These are phyloP conservation scores for Hyphopichia buzzinii DNA, from an alignment of 1,139 yeast species.

Conservation along the genomic window DNA sequence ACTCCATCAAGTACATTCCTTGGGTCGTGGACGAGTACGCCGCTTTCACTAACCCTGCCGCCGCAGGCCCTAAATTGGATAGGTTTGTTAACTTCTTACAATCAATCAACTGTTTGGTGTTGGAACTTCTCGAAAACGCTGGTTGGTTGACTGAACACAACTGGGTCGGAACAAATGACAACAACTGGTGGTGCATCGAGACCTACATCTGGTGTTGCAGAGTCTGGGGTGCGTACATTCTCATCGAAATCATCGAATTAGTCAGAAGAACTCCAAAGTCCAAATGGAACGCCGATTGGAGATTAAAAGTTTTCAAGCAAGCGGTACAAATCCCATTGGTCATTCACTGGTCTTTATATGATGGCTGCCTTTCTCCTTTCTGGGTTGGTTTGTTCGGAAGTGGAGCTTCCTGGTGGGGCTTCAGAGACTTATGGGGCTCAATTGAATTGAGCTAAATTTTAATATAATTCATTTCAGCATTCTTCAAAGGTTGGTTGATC, in stretches of 20 bases:
- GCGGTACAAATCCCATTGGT: conserved; percentile 54
- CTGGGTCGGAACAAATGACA: conserved; percentile 48
- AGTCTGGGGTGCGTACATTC: conserved; percentile 56
- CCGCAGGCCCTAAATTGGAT: conserved; percentile 27
- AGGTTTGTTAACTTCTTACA: conserved; percentile 40
- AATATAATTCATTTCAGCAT: background rate
- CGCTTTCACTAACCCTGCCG: conserved; percentile 25
- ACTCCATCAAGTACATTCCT: conserved; percentile 49
- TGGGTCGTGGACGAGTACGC: conserved; percentile 44
- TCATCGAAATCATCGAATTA: conserved; percentile 46
- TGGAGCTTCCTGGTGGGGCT: conserved; percentile 49
- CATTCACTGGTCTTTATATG: conserved; percentile 55
- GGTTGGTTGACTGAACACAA: conserved; percentile 59
- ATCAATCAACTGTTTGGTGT: conserved; percentile 41
- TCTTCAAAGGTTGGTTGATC: background rate
- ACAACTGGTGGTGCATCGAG: conserved; percentile 42
- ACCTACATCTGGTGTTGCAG: conserved; percentile 51
- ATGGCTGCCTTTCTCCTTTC: conserved; percentile 52
- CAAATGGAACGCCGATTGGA: conserved; percentile 39
- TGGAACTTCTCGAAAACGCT: conserved; percentile 54
- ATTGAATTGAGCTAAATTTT: conserved; percentile 24
- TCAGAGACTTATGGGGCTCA: conserved; percentile 38
- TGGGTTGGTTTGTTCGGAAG: conserved; percentile 51
- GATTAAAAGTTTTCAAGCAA: conserved; percentile 35
- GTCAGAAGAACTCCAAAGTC: conserved; percentile 39